Conservation (phyloP, 495 filamentous ascomycete species). For the Lasiosphaeriaceae sp. region DNA sequence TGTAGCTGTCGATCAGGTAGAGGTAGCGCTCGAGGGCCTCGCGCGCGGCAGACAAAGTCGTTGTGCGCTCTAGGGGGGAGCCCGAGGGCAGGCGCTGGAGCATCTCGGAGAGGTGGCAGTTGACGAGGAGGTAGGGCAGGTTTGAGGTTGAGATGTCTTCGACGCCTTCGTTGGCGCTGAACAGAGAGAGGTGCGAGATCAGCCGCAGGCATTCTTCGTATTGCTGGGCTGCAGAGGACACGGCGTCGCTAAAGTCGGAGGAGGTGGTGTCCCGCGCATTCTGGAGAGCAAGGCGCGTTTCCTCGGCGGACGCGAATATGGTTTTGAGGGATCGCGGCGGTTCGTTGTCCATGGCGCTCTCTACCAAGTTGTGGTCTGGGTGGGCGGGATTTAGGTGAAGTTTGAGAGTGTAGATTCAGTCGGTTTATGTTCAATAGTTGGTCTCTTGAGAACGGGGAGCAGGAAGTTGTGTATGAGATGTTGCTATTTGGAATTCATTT, state of each 20-base stretch:
- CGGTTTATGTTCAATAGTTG: too few species aligned
- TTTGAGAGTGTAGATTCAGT: too few species aligned
- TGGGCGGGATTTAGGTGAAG: background rate
- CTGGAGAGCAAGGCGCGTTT: slow-evolving; percentile 34
- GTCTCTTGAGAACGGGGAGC: too few species aligned
- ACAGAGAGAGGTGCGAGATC: slow-evolving; percentile 67
- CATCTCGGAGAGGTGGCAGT: slow-evolving; percentile 32
- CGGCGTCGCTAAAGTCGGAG: slow-evolving; percentile 60
- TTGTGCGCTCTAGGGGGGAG: slow-evolving; percentile 57
- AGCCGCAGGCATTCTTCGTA: slow-evolving; percentile 71
- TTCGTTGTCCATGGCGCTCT: slow-evolving; percentile 15
- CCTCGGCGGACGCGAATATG: slow-evolving; percentile 54
- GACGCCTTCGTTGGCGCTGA: slow-evolving; percentile 84
- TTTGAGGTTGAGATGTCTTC: slow-evolving; percentile 86
- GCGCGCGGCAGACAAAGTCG: slow-evolving; percentile 57
- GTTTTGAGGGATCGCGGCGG: slow-evolving; percentile 40
- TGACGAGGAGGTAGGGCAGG: slow-evolving; percentile 59
- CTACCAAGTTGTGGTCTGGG: background rate
- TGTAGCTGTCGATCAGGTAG: slow-evolving; percentile 70
- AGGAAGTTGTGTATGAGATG: too few species aligned
- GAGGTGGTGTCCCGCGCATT: slow-evolving; percentile 45
- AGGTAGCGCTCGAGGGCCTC: slow-evolving; percentile 73
- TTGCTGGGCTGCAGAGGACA: slow-evolving; percentile 60
- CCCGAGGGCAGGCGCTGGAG: slow-evolving; percentile 45
- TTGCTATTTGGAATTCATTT: too few species aligned